phyloP scores from a whole-genome alignment of 208 protist genomes.

The Trypanosoma congolense region DNA sequence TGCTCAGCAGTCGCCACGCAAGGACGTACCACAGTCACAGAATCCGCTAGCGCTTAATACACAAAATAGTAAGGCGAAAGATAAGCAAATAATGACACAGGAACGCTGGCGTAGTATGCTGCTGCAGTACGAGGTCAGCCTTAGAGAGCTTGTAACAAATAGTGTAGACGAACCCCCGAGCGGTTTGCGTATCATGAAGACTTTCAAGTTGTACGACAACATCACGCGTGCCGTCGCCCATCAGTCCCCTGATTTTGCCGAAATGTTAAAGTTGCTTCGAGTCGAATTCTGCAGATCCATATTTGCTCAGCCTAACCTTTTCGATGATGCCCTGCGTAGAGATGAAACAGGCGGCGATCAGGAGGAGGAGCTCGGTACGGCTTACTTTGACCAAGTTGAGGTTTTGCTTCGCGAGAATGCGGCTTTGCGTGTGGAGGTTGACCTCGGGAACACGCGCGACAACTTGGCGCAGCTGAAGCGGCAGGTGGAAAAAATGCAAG shows the following conservation, averaged over 20 bases:
- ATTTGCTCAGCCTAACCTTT: conserved; percentile 28
- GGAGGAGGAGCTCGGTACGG: conserved; percentile 6
- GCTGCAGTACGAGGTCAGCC: conserved; percentile 67
- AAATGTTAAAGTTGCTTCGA: conserved; percentile 77
- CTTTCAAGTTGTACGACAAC: conserved; percentile 61
- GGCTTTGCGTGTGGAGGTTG: conserved; percentile 43
- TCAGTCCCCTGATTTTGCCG: conserved; percentile 42
- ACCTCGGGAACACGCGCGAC: conserved; percentile 46
- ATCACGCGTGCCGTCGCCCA: conserved; percentile 35
- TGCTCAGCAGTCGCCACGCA: conserved; percentile 1
- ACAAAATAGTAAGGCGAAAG: conserved; percentile 31
- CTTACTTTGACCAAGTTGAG: conserved; percentile 80
- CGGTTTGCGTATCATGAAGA: conserved; percentile 32
- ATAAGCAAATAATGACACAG: conserved; percentile 21
- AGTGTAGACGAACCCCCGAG: conserved; percentile 46
- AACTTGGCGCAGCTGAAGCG: conserved; percentile 42
- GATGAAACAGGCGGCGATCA: not conserved
- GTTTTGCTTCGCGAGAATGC: conserved; percentile 68
- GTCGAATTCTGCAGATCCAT: conserved; percentile 80
- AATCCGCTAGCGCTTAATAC: conserved; percentile 23
- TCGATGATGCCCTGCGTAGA: conserved; percentile 3
- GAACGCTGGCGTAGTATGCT: conserved; percentile 71
- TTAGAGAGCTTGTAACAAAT: conserved; percentile 66
- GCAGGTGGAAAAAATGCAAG: conserved; percentile 41
- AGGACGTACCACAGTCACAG: not conserved